These are phyloP conservation scores for Prinsepia uniflora DNA, from an alignment of 306 rosid genomes.

Conservation along the genomic window DNA sequence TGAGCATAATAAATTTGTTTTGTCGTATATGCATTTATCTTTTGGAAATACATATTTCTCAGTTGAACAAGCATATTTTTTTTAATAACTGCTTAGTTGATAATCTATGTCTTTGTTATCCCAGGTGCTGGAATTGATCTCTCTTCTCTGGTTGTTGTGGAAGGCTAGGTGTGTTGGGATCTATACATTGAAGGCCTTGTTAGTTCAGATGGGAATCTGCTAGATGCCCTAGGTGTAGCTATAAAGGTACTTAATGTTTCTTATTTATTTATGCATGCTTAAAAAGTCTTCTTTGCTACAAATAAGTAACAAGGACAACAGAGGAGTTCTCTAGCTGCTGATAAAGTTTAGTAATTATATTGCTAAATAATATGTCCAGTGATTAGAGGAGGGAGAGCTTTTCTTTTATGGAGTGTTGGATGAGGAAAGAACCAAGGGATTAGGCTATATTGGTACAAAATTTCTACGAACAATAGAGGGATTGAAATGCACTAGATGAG, in stretches of 20 bases:
- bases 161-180: slow-evolving; percentile 91
- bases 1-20: no score
- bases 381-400: no score
- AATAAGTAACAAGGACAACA: neutral
- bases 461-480: no score
- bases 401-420: no score
- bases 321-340: no score
- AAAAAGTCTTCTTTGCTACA: neutral
- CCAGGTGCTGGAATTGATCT: slow-evolving; percentile 86
- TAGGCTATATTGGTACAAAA: no score
- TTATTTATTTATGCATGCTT: neutral
- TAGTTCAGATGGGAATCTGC: slow-evolving; percentile 79
- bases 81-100: neutral
- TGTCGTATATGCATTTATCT: no score
- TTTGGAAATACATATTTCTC: neutral
- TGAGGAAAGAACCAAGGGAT: no score
- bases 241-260: slow-evolving; percentile 57
- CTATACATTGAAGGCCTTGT: slow-evolving; percentile 88
- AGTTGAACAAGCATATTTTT: neutral
- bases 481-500: no score
- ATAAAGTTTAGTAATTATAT: no score
- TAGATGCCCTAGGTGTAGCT: slow-evolving; percentile 85
- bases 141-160: slow-evolving; percentile 59
- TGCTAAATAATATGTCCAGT: no score
- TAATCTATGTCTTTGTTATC: slow-evolving; percentile 10